Evolutionary conservation across 192 early-diverging fungal genomes (phyloP), one percentile per base, ranked within the genome.

Genomic region (Backusella tarrabulga): DNA sequence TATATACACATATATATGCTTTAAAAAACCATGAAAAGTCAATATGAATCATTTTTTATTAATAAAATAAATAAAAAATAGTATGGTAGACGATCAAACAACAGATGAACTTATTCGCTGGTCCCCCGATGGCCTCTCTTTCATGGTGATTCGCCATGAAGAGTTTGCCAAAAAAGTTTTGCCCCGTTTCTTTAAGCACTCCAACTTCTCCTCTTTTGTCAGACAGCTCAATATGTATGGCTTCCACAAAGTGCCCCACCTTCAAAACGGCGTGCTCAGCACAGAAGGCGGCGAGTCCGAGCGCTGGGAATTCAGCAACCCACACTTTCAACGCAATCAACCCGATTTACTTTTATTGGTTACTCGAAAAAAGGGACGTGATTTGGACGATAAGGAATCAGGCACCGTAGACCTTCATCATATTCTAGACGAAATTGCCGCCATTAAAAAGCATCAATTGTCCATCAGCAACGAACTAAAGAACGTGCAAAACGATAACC

Each of bases 221-320:
- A 90, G 95, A 32, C 96, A 97, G 80, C 87, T 96, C 6, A 97
- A 97, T 80, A 92, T 96, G 93, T 97, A 99, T 79, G 98, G 96
- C 15, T 99, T 99, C 77, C 96, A 97, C 85, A 99, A 99, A 76
- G 91, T 97, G 7, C 96, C 95, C 6, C 94, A 97, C 81, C 77
- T 97, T 9, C 93, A 96, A 71, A 92, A 96, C 42, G 97, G 96
- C 34, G 93, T 94, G 1, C 88, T 97, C 21, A 88, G 91, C 8
- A 82, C 92, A 2, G 92, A 93, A 19, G 86, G 88, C 0, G 46
- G 46, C 26, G 87, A 88, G 23, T 87, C 94, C 0, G 97, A 98
- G 77, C 88, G 89, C 67, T 96, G 92, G 92, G 96, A 98, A 83
- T 99, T 99, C 81, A 90, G 86, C 72, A 95, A 98, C 76, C 89